Base-by-base conservation (phyloP, 495 filamentous ascomycete genomes). In the Trichoderma orchidacearum region DNA sequence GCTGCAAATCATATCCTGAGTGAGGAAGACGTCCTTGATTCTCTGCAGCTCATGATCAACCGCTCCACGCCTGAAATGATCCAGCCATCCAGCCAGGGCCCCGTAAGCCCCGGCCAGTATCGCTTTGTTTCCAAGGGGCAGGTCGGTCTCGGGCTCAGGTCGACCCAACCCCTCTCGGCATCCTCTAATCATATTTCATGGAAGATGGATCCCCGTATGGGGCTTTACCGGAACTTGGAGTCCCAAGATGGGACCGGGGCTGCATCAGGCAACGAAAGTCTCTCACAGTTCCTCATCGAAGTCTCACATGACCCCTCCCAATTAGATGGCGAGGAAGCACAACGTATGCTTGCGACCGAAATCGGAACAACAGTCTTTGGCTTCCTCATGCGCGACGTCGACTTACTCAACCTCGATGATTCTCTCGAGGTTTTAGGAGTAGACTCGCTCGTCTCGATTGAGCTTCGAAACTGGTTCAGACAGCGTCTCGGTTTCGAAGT, bases 401-500 rank as follows among this genome's bases (percentile, higher is more conserved):
- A 38, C 41, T n/a, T n/a, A 6, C 29, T 18, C 0, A 51, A 27
- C 55, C 5, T 36, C 53, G 30, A 12, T 4, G 1, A n/a, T 6
- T 5, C 11, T n/a, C 15, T 36, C 9, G 15, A 29, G 4, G n/a
- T n/a, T 35, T 32, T 55, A 1, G 30, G 53, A 18, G 17, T 55
- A 5, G 53, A 55, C 30, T 55, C 53, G n/a, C 30, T 55, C 1
- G 31, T 32, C n/a, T 34, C 30, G 38, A 25, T 45, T 31, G 31
- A 57, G 31, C 21, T 30, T 45, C n/a, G 51, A 5, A 30, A 38
- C 29, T 36, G 58, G 35, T 53, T 53, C 29, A 54, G 67, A 13
- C 68, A 68, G 29, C 60, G 60, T 18, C 54, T 77, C 1, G 66
- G 62, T 28, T 62, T 67, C 9, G 71, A 76, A 0, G 59, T 77